A percentile compares a stretch with the other conserved stretches of the same genome.
phyloP scores from a whole-genome alignment of 306 rosid genomes.

The Macrotyloma uniflorum region DNA sequence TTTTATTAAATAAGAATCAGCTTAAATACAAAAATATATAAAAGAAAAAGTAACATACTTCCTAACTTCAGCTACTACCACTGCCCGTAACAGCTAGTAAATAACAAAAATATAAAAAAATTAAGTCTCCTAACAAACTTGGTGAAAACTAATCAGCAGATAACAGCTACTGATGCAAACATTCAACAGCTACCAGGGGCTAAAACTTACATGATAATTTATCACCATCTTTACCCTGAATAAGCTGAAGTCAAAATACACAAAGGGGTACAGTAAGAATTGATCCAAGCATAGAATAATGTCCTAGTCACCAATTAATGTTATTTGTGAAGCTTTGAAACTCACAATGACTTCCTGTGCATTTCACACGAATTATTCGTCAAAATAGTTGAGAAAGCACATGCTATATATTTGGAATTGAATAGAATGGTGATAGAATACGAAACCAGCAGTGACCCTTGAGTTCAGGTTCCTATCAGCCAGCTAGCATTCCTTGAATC shows the following conservation, averaged over 20 bases:
- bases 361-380: not conserved
- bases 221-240: not conserved
- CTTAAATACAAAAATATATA: too few relatives aligned
- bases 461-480: slow-evolving; percentile 5
- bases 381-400: not conserved
- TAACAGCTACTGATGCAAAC: too few relatives aligned
- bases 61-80: too few relatives aligned
- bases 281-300: not conserved
- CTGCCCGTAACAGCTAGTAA: too few relatives aligned
- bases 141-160: too few relatives aligned
- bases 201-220: not conserved
- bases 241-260: not conserved
- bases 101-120: too few relatives aligned
- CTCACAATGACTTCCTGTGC: not conserved
- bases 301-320: not conserved
- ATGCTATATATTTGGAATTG: not conserved
- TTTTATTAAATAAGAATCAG: too few relatives aligned
- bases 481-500: not conserved
- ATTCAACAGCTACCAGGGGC: not conserved
- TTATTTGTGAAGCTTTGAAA: not conserved
- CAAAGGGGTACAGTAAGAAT: not conserved
- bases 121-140: too few relatives aligned
- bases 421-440: not conserved
- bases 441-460: not conserved
- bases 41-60: too few relatives aligned